Percentiles rank a stretch among this genome's conserved stretches.
These are phyloP conservation scores for Boletus reticulatus DNA, from an alignment of 768 basidiomycete genomes.

Conservation along the genomic window DNA sequence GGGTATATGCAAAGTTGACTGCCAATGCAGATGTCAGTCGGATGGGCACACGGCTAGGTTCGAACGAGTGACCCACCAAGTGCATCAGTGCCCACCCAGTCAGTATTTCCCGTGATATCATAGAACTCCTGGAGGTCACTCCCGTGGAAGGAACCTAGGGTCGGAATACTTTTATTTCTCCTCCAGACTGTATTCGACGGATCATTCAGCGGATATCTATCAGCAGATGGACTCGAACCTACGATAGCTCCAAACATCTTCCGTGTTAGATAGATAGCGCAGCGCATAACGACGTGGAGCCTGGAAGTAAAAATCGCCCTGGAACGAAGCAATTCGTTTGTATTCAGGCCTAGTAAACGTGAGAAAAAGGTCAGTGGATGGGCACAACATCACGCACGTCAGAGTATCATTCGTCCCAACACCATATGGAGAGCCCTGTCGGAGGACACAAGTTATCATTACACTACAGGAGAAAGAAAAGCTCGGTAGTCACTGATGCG, in stretches of 20 bases:
- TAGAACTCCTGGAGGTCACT: conserved; percentile 19
- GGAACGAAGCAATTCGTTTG: conserved; percentile 19
- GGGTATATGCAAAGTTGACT: conserved; percentile 19
- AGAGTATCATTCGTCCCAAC: conserved; percentile 22
- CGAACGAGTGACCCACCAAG: not conserved
- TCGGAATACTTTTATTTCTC: not conserved
- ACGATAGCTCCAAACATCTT: conserved; percentile 14
- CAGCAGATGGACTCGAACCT: not conserved
- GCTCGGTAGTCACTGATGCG: not conserved
- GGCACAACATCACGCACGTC: not conserved
- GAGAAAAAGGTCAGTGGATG: not conserved
- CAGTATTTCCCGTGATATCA: conserved; percentile 3
- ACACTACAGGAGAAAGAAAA: no score
- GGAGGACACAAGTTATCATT: not conserved
- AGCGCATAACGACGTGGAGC: conserved; percentile 6
- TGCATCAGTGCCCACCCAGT: conserved; percentile 14
- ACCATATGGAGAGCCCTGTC: conserved; percentile 27
- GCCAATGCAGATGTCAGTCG: not conserved
- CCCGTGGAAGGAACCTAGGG: conserved; percentile 18
- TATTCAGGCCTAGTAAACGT: not conserved
- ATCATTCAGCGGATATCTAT: not conserved
- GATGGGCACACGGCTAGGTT: not conserved
- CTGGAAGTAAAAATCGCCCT: not conserved
- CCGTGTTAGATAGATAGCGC: conserved; percentile 8
- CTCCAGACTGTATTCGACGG: conserved; percentile 8